Evolutionary conservation across 1,284 basidiomycete genomes (phyloP).

Genomic region (Schizophyllum commune): DNA sequence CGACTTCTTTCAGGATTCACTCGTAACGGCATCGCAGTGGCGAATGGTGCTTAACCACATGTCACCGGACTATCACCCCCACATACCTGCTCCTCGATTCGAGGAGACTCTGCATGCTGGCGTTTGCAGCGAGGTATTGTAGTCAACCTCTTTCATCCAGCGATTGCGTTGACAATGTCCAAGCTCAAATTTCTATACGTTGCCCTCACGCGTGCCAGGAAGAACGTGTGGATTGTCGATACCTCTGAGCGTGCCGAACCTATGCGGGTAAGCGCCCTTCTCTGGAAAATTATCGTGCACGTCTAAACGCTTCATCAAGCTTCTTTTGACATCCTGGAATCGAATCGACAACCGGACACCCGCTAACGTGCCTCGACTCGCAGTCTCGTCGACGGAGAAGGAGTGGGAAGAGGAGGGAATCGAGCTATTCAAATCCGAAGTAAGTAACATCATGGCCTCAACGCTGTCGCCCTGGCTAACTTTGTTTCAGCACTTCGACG

Average conservation of each 20-base stretch:
- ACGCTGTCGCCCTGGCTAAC: no score
- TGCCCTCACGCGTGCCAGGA: conserved; percentile 60
- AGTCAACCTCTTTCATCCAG: conserved; percentile 1
- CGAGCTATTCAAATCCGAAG: conserved; percentile 43
- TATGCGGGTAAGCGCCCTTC: conserved; percentile 38
- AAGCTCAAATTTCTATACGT: conserved; percentile 66
- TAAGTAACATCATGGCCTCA: no score
- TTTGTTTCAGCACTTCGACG: no score
- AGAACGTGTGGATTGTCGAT: conserved; percentile 63
- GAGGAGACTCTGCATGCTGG: conserved; percentile 45
- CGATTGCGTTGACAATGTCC: neutral
- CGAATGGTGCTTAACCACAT: conserved; percentile 44
- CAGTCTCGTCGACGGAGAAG: conserved; percentile 35
- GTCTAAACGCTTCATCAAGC: conserved; percentile 24
- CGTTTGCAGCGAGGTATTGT: conserved; percentile 54
- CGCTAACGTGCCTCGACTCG: conserved; percentile 37
- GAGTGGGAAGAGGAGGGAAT: conserved; percentile 51
- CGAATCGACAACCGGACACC: conserved; percentile 38
- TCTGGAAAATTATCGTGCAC: neutral
- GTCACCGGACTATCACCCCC: conserved; percentile 12
- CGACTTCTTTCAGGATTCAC: conserved; percentile 65
- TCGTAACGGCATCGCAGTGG: conserved; percentile 45
- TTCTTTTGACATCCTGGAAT: conserved; percentile 37
- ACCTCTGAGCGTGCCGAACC: conserved; percentile 46
- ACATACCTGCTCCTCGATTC: conserved; percentile 34